A percentile compares a stretch with the other conserved stretches of the same genome.
These are phyloP conservation scores for Curvularia hawaiiensis DNA, from an alignment of 2,329 filamentous ascomycete species.

Conservation along the genomic window DNA sequence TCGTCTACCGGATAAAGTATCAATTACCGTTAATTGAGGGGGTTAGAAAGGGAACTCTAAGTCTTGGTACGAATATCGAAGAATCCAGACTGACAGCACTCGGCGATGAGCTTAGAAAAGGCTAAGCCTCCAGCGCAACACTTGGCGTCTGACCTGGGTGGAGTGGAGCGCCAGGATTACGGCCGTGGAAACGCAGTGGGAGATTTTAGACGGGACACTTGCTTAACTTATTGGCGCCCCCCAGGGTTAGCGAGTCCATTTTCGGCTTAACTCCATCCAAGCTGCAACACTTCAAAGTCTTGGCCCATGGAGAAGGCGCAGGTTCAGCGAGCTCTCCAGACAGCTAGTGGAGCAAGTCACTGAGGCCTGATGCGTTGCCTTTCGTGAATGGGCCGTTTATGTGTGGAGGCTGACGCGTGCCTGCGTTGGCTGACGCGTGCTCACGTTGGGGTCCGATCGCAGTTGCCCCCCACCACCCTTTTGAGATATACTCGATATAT, in stretches of 20 bases:
- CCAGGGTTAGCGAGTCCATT: constrained; percentile 22
- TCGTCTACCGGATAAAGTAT: constrained; percentile 21
- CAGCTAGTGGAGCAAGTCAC: constrained; percentile 12
- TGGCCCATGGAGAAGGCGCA: constrained; percentile 21
- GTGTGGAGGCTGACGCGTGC: constrained; percentile 26
- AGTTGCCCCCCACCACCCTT: not conserved
- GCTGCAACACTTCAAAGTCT: constrained; percentile 37
- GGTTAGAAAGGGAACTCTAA: constrained; percentile 22
- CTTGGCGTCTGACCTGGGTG: constrained; percentile 31
- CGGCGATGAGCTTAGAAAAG: constrained; percentile 35
- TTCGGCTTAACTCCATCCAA: constrained; percentile 30
- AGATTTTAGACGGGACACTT: constrained; percentile 25
- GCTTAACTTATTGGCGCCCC: constrained; percentile 26
- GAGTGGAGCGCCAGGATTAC: constrained; percentile 11
- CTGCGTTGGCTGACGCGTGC: constrained; percentile 26
- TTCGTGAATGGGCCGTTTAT: constrained; percentile 25
- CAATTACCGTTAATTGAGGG: constrained; percentile 20
- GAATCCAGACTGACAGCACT: constrained; percentile 19
- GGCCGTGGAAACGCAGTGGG: constrained; percentile 17
- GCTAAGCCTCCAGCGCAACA: constrained; percentile 41
- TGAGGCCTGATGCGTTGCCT: constrained; percentile 18
- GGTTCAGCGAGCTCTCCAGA: constrained; percentile 8
- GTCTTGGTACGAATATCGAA: constrained; percentile 25
- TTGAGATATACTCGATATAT: not conserved
- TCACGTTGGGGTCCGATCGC: constrained; percentile 16